These are phyloP conservation scores for Beauveria brongniartii DNA, from an alignment of 2,329 filamentous ascomycete genomes.

Conservation along the genomic window DNA sequence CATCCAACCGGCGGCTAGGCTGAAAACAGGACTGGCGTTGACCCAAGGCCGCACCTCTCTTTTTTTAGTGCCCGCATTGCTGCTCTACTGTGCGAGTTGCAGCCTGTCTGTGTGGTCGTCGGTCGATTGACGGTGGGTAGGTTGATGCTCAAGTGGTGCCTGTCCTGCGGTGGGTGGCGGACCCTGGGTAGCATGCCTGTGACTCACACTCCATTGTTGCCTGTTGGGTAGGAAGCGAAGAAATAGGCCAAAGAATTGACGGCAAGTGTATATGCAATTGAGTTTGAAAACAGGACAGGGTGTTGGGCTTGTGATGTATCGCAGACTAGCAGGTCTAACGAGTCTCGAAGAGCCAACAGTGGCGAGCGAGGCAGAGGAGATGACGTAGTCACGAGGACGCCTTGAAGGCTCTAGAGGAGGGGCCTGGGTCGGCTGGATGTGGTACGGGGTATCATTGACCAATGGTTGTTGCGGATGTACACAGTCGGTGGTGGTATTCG, in stretches of 20 bases:
- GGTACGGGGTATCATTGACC: not conserved
- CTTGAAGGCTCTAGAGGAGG: not conserved
- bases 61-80: not conserved
- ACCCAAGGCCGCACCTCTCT: not conserved
- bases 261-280: not conserved
- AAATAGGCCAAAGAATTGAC: no score
- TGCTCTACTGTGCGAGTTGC: not conserved
- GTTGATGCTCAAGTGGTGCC: not conserved
- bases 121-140: no score
- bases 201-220: no score
- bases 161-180: no score
- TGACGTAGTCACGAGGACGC: slow-evolving; percentile 6
- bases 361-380: slow-evolving; percentile 7
- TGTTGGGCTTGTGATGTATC: not conserved
- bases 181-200: no score
- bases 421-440: not conserved
- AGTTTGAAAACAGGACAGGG: not conserved
- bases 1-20: slow-evolving; percentile 2
- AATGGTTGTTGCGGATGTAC: not conserved
- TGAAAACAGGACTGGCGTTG: not conserved
- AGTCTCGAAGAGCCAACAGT: not conserved
- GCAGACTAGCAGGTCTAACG: not conserved
- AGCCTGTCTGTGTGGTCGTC: no score
- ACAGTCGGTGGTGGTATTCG: no score
- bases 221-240: no score